Conservation (phyloP, 2,329 filamentous ascomycete species). For the Hirsutella minnesotensis region DNA sequence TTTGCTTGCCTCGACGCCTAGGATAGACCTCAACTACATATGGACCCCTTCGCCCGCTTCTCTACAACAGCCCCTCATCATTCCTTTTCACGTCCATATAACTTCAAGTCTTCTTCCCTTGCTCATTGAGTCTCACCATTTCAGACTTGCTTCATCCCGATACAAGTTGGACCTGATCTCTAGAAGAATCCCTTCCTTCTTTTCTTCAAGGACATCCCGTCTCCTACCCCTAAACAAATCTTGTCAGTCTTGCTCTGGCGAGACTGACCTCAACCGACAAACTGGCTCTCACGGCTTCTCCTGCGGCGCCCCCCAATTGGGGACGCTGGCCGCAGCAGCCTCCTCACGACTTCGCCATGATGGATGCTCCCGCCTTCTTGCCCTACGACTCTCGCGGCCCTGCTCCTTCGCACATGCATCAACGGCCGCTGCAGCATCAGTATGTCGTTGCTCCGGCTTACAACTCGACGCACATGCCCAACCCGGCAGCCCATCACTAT, state of each 20-base stretch:
- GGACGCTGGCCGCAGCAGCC: constrained; percentile 42
- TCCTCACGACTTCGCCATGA: constrained; percentile 32
- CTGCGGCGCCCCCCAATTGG: constrained; percentile 36
- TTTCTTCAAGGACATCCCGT: constrained; percentile 1
- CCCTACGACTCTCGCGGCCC: constrained; percentile 34
- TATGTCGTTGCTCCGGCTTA: constrained; percentile 35
- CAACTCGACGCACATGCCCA: constrained; percentile 28
- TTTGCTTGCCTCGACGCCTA: constrained; percentile 1
- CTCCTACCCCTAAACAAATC: not conserved
- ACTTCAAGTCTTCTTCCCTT: constrained; percentile 6
- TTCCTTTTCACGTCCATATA: constrained; percentile 9
- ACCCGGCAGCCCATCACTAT: constrained; percentile 30
- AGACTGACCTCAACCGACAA: constrained; percentile 12
- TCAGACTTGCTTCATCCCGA: not conserved
- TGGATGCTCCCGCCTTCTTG: constrained; percentile 34
- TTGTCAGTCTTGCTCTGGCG: constrained; percentile 14
- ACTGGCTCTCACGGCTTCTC: constrained; percentile 37
- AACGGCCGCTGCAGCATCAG: constrained; percentile 32
- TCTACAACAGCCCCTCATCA: constrained; percentile 3
- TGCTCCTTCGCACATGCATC: constrained; percentile 22
- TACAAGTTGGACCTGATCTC: no score
- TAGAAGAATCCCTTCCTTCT: not conserved
- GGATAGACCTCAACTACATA: constrained; percentile 8
- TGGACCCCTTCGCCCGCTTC: constrained; percentile 9
- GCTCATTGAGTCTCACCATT: constrained; percentile 7